phyloP scores from a whole-genome alignment of 495 filamentous ascomycete species.

The Neurospora intermedia region DNA sequence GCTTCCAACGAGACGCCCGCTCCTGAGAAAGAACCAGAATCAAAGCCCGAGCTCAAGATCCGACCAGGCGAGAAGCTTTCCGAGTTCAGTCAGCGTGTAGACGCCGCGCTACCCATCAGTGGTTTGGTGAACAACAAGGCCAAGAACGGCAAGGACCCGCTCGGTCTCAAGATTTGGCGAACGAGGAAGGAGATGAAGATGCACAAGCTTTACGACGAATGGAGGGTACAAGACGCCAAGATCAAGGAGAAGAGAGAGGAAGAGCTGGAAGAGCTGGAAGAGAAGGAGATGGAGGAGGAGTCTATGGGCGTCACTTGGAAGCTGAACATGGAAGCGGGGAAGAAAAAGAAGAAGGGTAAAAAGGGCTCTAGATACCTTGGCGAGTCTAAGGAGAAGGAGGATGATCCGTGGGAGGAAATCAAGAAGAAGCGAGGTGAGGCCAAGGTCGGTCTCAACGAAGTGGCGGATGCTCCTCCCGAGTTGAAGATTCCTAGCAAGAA shows the following conservation, averaged over 20 bases:
- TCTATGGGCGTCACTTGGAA: slow-evolving; percentile 44
- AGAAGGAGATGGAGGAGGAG: slow-evolving; percentile 50
- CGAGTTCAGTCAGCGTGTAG: slow-evolving; percentile 76
- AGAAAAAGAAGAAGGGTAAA: slow-evolving; percentile 45
- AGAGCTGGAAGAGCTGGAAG: slow-evolving; percentile 51
- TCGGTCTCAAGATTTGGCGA: slow-evolving; percentile 44
- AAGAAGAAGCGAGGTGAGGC: slow-evolving; percentile 45
- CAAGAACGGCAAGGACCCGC: slow-evolving; percentile 36
- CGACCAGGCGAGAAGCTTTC: slow-evolving; percentile 69
- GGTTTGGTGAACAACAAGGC: slow-evolving; percentile 45
- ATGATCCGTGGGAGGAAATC: slow-evolving; percentile 76
- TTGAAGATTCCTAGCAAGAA: slow-evolving; percentile 55
- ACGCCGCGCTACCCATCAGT: slow-evolving; percentile 70
- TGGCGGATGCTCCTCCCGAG: slow-evolving; percentile 70
- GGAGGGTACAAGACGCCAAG: slow-evolving; percentile 56
- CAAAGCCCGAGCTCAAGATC: slow-evolving; percentile 45
- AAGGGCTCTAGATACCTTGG: slow-evolving; percentile 32
- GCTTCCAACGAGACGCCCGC: slow-evolving; percentile 3
- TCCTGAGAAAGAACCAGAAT: slow-evolving; percentile 1
- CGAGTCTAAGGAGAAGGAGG: slow-evolving; percentile 27
- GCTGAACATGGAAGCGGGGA: slow-evolving; percentile 31
- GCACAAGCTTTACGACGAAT: slow-evolving; percentile 67
- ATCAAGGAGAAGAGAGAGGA: slow-evolving; percentile 49
- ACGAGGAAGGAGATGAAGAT: slow-evolving; percentile 79
- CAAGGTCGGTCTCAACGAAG: slow-evolving; percentile 61